A percentile compares a stretch with the other conserved stretches of the same genome.
phyloP scores from a whole-genome alignment of 352 stramenopile genomes.

The Globisporangium orthogonon region DNA sequence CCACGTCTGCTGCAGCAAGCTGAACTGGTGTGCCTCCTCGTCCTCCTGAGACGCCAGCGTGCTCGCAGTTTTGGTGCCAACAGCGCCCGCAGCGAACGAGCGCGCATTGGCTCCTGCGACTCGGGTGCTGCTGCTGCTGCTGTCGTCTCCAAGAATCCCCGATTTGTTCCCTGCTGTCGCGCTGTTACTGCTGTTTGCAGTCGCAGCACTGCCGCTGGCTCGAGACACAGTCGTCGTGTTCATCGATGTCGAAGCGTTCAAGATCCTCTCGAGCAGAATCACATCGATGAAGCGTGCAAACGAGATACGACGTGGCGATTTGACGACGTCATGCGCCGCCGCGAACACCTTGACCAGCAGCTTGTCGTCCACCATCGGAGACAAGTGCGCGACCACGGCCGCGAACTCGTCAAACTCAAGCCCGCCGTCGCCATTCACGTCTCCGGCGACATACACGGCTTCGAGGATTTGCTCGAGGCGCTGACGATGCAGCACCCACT shows the following conservation, averaged over 20 bases:
- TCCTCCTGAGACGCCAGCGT: conserved; percentile 25
- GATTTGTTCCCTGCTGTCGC: conserved; percentile 7
- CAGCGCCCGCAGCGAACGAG: not conserved
- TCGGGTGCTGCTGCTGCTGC: not conserved
- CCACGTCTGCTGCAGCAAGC: conserved; percentile 64
- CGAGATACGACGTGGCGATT: conserved; percentile 48
- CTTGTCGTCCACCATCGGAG: conserved; percentile 42
- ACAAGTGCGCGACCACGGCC: conserved; percentile 47
- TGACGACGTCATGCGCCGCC: conserved; percentile 49
- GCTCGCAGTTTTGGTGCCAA: not conserved
- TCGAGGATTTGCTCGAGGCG: conserved; percentile 65
- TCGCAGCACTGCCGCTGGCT: not conserved
- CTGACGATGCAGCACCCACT: conserved; percentile 40
- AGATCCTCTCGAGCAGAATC: conserved; percentile 41
- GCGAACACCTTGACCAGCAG: conserved; percentile 57
- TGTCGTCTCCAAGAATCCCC: conserved; percentile 9
- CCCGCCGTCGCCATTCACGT: conserved; percentile 58
- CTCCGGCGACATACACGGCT: conserved; percentile 60
- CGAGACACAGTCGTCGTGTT: not conserved
- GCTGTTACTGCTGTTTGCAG: not conserved
- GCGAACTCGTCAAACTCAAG: conserved; percentile 76
- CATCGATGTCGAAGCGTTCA: conserved; percentile 21
- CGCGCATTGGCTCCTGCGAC: not conserved
- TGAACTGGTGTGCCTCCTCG: conserved; percentile 73
- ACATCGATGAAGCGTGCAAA: conserved; percentile 58